Evolutionary conservation across 352 stramenopile genomes (phyloP).

Genomic region (Pythium folliculosum): DNA sequence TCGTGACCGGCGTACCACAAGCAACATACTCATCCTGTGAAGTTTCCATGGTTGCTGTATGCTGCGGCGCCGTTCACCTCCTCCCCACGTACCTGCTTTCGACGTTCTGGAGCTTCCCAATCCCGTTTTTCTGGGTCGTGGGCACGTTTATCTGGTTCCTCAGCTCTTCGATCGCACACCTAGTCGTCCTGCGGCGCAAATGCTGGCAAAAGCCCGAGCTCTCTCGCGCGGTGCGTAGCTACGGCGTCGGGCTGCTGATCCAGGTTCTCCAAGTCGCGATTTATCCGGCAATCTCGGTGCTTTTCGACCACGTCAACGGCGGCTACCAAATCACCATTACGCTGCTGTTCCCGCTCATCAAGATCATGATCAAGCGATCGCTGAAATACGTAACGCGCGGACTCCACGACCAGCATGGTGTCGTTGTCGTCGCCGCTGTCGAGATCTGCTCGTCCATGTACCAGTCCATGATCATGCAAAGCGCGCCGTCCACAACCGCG

Average conservation of each 20-base stretch:
- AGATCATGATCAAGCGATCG: conserved; percentile 19
- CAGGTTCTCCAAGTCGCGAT: conserved; percentile 19
- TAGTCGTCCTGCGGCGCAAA: conserved; percentile 11
- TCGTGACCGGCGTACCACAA: conserved; percentile 9
- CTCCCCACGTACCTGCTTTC: neutral
- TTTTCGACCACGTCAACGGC: conserved; percentile 21
- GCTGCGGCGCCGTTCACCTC: neutral
- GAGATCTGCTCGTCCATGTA: conserved; percentile 32
- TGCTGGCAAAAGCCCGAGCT: conserved; percentile 9
- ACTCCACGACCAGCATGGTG: conserved; percentile 14
- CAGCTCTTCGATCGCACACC: conserved; percentile 3
- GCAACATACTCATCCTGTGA: conserved; percentile 12
- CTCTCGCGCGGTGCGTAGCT: neutral
- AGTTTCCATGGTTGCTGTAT: conserved; percentile 6
- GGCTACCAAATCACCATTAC: conserved; percentile 20
- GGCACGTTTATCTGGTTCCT: neutral
- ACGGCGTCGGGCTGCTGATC: neutral
- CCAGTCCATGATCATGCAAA: conserved; percentile 34
- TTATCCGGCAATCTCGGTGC: conserved; percentile 29
- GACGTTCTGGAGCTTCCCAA: conserved; percentile 12
- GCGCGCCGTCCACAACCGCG: conserved; percentile 13
- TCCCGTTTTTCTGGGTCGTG: conserved; percentile 14
- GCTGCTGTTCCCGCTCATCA: conserved; percentile 21
- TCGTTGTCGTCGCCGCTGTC: conserved; percentile 19
- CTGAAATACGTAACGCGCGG: neutral